Conservation (phyloP, 495 filamentous ascomycete species). For the Aspergillus affinis region DNA sequence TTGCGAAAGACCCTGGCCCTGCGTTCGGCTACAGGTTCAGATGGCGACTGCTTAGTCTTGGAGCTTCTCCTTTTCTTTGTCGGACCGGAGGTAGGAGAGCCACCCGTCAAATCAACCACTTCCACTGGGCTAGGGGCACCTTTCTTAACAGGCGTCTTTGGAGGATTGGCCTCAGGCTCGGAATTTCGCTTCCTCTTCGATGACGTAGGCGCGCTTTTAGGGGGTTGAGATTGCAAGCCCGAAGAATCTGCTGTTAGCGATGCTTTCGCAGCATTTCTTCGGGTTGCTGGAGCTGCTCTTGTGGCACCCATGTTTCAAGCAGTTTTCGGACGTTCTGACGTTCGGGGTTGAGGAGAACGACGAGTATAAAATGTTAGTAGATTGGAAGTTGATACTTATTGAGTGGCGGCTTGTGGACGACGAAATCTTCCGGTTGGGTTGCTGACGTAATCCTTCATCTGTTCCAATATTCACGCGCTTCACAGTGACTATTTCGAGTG, state of each 20-base stretch:
- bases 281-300: neutral
- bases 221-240: neutral
- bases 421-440: neutral
- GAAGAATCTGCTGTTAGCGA: neutral
- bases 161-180: neutral
- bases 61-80: constrained; percentile 23
- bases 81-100: constrained; percentile 9
- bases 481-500: neutral
- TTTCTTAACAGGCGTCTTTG: neutral
- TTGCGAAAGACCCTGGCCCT: constrained; percentile 39
- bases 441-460: constrained; percentile 2
- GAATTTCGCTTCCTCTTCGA: constrained; percentile 22
- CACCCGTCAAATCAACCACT: constrained; percentile 23
- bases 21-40: constrained; percentile 29
- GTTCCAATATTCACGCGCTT: neutral
- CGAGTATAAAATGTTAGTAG: neutral
- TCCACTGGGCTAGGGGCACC: neutral
- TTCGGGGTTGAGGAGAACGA: neutral
- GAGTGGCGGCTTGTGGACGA: neutral
- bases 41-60: constrained; percentile 17
- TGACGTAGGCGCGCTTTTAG: neutral
- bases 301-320: neutral
- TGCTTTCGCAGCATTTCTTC: neutral
- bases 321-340: neutral
- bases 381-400: neutral